phyloP scores from a whole-genome alignment of 495 filamentous ascomycete genomes.

The Halenospora varia region DNA sequence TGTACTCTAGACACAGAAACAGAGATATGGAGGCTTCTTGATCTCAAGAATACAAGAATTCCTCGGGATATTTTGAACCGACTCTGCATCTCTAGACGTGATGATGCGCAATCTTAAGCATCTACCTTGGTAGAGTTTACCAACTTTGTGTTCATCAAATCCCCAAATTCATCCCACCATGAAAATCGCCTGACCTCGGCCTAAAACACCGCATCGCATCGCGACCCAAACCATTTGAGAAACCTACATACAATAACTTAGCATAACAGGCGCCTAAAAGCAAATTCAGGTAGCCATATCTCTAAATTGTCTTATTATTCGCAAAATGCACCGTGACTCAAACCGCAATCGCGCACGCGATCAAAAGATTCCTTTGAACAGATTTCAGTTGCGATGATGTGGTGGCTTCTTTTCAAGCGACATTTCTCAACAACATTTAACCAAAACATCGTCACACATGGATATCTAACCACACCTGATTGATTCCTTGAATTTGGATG shows the following conservation, averaged over 20 bases:
- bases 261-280: no score
- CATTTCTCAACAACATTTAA: constrained; percentile 2
- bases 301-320: background rate
- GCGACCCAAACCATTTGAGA: no score
- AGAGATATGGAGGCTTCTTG: constrained; percentile 4
- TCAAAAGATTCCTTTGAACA: background rate
- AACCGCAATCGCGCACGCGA: background rate
- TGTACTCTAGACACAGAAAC: constrained; percentile 9
- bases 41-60: background rate
- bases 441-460: background rate
- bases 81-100: no score
- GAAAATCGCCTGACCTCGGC: no score
- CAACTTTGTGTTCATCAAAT: no score
- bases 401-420: constrained; percentile 11
- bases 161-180: no score
- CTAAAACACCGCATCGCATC: no score
- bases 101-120: no score
- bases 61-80: background rate
- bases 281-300: background rate
- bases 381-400: background rate
- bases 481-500: no score
- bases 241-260: no score
- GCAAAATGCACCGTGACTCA: background rate
- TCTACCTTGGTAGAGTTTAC: no score
- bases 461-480: no score